Evolutionary conservation across 2,329 filamentous ascomycete genomes (phyloP).

Genomic region (Tolypocladium amazonense): DNA sequence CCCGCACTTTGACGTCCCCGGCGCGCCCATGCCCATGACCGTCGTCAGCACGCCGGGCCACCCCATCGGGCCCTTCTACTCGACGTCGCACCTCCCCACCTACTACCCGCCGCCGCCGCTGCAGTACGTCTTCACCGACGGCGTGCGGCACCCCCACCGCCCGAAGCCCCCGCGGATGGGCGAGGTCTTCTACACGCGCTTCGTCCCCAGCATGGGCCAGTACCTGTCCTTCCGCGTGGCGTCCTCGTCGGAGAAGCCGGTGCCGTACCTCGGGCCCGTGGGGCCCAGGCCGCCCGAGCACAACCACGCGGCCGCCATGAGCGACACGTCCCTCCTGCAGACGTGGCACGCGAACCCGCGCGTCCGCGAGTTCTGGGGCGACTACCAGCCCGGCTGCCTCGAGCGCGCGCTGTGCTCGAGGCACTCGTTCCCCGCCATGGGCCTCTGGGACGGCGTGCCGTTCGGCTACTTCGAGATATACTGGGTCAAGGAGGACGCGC

Average conservation of each 20-base stretch:
- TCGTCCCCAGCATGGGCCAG: constrained; percentile 68
- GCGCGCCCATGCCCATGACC: constrained; percentile 23
- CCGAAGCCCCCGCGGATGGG: constrained; percentile 85
- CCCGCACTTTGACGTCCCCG: constrained; percentile 25
- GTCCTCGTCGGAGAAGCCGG: constrained; percentile 52
- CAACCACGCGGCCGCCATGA: constrained; percentile 30
- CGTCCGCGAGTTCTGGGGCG: constrained; percentile 78
- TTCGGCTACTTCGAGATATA: constrained; percentile 98
- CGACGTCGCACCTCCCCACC: constrained; percentile 75
- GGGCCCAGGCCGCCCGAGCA: constrained; percentile 29
- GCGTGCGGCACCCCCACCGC: constrained; percentile 73
- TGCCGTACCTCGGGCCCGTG: constrained; percentile 52
- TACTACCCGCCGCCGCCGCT: constrained; percentile 80
- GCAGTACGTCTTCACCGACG: constrained; percentile 70
- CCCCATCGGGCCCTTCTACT: constrained; percentile 62
- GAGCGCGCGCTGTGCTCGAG: constrained; percentile 49
- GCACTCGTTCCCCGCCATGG: constrained; percentile 85
- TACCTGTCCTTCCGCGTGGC: constrained; percentile 86
- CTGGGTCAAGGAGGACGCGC: constrained; percentile 86
- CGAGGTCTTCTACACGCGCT: constrained; percentile 84
- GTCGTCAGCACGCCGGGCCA: constrained; percentile 16
- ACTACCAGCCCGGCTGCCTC: constrained; percentile 55
- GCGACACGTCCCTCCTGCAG: constrained; percentile 55
- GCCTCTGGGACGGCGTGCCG: constrained; percentile 86
- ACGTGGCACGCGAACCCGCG: constrained; percentile 84